phyloP scores from a whole-genome alignment of 495 filamentous ascomycete species.

The Podospora tetraspora region DNA sequence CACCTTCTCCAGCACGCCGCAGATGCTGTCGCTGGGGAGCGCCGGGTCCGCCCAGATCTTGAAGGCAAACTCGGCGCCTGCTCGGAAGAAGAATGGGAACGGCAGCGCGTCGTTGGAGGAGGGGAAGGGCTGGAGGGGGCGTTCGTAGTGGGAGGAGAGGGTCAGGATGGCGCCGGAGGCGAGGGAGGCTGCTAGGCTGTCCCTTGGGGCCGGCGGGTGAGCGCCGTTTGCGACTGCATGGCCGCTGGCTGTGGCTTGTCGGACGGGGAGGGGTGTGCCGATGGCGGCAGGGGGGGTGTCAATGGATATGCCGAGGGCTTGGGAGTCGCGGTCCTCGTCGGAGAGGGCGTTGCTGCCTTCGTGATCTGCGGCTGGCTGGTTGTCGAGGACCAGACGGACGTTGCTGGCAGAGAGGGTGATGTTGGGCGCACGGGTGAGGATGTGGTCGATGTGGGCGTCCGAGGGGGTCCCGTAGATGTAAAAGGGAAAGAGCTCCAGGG shows the following conservation, averaged over 20 bases:
- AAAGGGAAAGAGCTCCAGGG: conserved; percentile 34
- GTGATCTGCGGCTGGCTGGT: no score
- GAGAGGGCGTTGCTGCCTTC: not conserved
- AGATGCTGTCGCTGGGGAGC: not conserved
- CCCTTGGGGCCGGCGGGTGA: not conserved
- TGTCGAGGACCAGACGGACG: not conserved
- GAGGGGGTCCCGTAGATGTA: conserved; percentile 39
- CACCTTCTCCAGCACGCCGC: conserved; percentile 3
- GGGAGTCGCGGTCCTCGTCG: not conserved
- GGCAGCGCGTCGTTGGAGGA: not conserved
- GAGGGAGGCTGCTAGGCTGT: not conserved
- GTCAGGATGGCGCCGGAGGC: conserved; percentile 2
- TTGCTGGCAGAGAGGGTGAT: conserved; percentile 2
- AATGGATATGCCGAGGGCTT: not conserved
- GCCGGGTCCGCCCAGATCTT: conserved; percentile 12
- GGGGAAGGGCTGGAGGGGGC: conserved; percentile 13
- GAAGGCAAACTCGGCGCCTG: conserved; percentile 9
- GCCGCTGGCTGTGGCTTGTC: not conserved
- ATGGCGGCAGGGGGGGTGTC: no score
- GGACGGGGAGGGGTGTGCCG: not conserved
- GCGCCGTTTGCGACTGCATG: not conserved
- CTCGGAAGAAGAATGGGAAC: conserved; percentile 10
- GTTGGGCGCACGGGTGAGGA: conserved; percentile 12
- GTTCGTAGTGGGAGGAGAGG: conserved; percentile 8
- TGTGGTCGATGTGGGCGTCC: conserved; percentile 15